Percentiles rank a stretch among this genome's conserved stretches.
Conservation (phyloP, 768 basidiomycete species). For the Amylocystis lapponica region DNA sequence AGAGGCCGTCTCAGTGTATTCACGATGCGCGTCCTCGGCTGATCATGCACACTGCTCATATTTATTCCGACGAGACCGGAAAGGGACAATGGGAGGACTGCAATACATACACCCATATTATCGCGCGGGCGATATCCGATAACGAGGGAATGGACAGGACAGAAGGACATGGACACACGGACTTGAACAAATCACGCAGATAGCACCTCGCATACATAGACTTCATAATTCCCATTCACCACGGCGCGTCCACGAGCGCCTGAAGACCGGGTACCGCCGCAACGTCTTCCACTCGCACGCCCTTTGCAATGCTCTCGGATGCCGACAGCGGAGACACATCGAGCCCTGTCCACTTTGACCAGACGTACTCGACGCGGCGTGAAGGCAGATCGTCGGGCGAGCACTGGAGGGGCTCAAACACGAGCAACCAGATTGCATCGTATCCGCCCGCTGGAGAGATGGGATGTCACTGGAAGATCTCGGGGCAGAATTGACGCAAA, state of each 20-base stretch:
- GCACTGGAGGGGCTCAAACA: constrained; percentile 49
- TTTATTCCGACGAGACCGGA: too few relatives aligned
- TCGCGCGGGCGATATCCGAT: too few relatives aligned
- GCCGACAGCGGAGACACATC: constrained; percentile 69
- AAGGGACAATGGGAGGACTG: too few relatives aligned
- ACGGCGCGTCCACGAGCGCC: constrained; percentile 16
- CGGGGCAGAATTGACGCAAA: not conserved
- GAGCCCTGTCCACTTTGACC: constrained; percentile 57
- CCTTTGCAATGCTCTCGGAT: constrained; percentile 64
- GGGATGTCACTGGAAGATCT: not conserved
- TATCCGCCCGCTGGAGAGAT: constrained; percentile 87
- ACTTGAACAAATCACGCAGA: too few relatives aligned
- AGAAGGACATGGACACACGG: too few relatives aligned
- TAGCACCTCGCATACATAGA: too few relatives aligned
- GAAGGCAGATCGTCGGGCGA: constrained; percentile 44
- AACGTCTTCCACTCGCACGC: constrained; percentile 57
- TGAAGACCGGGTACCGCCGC: constrained; percentile 51
- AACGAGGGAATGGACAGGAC: too few relatives aligned
- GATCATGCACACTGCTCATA: too few relatives aligned
- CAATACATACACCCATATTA: too few relatives aligned
- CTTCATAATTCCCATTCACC: not conserved
- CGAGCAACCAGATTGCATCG: constrained; percentile 93
- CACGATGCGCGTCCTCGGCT: too few relatives aligned
- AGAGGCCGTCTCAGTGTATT: too few relatives aligned
- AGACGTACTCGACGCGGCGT: constrained; percentile 59